Conservation (phyloP, 2,329 filamentous ascomycete genomes). For the Zasmidium angulare region DNA sequence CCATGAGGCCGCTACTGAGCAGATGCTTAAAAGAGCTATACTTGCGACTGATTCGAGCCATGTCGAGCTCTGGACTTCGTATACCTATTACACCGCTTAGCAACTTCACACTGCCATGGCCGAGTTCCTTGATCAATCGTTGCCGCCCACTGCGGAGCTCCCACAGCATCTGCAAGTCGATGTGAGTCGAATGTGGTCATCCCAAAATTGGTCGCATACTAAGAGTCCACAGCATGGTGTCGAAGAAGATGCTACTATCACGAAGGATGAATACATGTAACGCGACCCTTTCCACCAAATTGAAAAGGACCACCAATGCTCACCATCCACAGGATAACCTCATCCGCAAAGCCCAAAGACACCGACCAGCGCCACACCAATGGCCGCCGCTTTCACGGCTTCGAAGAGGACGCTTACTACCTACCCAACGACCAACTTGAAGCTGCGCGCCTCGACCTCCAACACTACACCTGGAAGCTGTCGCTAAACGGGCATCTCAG, state of each 20-base stretch:
- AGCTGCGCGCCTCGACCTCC: conserved; percentile 10
- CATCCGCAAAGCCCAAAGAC: not conserved
- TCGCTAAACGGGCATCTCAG: conserved; percentile 14
- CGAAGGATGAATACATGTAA: not conserved
- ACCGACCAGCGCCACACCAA: not conserved
- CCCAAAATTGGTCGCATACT: not conserved
- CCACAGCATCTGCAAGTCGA: not conserved
- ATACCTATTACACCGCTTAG: too few relatives aligned
- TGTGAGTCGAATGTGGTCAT: not conserved
- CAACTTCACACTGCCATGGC: too few relatives aligned
- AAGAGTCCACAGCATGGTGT: not conserved
- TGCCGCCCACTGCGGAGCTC: not conserved
- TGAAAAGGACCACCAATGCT: not conserved
- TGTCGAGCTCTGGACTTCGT: not conserved
- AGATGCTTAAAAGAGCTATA: too few relatives aligned
- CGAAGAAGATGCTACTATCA: not conserved
- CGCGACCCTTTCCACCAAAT: not conserved
- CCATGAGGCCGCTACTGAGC: too few relatives aligned
- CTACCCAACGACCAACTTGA: conserved; percentile 4
- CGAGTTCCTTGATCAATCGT: not conserved
- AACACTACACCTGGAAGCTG: conserved; percentile 15
- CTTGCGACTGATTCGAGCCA: not conserved
- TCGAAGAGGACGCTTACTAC: not conserved
- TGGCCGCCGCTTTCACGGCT: conserved; percentile 1
- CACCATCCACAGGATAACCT: not conserved